These are phyloP conservation scores for Spongiforma sp. DNA, from an alignment of 1,284 basidiomycete genomes.

Conservation along the genomic window DNA sequence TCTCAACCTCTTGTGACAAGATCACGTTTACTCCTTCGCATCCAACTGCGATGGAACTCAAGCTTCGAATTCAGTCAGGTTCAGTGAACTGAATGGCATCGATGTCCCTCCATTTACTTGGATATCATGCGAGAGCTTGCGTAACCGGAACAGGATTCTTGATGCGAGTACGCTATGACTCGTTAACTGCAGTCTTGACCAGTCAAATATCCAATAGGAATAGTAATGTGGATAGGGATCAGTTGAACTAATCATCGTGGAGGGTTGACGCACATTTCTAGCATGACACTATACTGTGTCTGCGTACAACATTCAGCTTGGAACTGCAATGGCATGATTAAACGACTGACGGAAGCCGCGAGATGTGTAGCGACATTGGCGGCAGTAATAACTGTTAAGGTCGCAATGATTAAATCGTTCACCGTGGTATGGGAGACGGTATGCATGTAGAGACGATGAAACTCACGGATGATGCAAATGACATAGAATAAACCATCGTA, in stretches of 20 bases:
- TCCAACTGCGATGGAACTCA: neutral
- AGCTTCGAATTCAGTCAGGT: neutral
- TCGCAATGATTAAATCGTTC: no score
- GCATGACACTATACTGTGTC: neutral
- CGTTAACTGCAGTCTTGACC: neutral
- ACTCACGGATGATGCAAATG: neutral
- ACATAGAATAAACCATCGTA: neutral
- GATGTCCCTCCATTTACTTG: neutral
- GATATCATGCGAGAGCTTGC: neutral
- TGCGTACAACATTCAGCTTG: no score
- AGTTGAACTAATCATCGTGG: neutral
- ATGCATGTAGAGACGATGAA: neutral
- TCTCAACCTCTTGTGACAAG: no score
- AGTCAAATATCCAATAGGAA: no score
- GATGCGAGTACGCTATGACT: constrained; percentile 1
- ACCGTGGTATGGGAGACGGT: neutral
- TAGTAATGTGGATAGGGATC: neutral
- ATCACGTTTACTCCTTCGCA: no score
- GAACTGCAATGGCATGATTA: no score
- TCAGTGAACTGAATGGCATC: neutral
- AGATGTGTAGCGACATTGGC: neutral
- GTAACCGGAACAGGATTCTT: neutral
- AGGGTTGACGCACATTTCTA: neutral
- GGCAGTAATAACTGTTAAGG: neutral
- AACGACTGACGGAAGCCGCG: neutral